Conservation (phyloP, 176 grass and related monocot species). For the Dendrocalamus sinicus region DNA sequence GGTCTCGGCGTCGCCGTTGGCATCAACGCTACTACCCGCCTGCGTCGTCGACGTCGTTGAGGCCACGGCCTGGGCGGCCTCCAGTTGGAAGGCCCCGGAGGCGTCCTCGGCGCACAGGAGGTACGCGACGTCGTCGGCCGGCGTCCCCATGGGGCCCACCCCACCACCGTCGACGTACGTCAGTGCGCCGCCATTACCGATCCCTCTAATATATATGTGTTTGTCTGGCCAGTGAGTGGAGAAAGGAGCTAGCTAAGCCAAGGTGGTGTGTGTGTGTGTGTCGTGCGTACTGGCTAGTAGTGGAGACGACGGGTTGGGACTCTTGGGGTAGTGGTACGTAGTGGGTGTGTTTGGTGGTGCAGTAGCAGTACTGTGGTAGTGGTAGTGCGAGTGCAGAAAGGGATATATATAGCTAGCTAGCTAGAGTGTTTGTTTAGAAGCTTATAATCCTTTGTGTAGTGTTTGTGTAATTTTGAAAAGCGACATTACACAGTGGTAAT, state of each 20-base stretch:
- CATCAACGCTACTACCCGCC: neutral
- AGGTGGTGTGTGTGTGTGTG: neutral
- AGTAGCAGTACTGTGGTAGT: neutral
- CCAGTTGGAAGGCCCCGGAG: neutral
- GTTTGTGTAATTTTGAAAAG: neutral
- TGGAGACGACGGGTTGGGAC: neutral
- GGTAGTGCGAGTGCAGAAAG: neutral
- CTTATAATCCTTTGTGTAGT: neutral
- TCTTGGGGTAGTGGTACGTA: neutral
- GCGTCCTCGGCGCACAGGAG: conserved; percentile 43
- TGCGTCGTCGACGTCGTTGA: too few relatives aligned
- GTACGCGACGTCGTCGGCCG: neutral
- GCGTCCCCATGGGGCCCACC: neutral
- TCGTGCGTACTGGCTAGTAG: neutral
- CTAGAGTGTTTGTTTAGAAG: neutral
- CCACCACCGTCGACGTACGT: neutral
- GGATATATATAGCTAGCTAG: neutral
- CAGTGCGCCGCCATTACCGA: neutral
- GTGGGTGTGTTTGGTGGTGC: neutral
- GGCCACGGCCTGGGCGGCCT: neutral
- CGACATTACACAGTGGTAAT: neutral
- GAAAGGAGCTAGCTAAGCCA: neutral
- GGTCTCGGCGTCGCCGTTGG: neutral
- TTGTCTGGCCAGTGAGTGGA: neutral
- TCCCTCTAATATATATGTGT: neutral